Evolutionary conservation across 1,139 yeast species (phyloP).

Genomic region (Debaryomycetaceae sp.): DNA sequence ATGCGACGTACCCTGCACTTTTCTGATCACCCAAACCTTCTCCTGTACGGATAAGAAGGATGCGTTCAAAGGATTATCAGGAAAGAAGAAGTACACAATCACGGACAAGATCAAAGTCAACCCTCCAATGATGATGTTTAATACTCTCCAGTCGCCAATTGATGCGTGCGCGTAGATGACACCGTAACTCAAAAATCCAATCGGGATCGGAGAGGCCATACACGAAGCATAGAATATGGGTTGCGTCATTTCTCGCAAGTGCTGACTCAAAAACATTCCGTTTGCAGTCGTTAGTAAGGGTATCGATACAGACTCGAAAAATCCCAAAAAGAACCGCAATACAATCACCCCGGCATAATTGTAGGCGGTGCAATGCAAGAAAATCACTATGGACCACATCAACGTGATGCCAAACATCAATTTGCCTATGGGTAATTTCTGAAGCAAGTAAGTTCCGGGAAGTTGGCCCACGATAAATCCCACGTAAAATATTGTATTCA

Average conservation of each 20-base stretch:
- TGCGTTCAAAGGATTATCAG: constrained; percentile 41
- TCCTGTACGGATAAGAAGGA: constrained; percentile 33
- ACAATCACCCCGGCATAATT: constrained; percentile 38
- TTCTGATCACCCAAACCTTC: constrained; percentile 41
- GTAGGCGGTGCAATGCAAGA: constrained; percentile 34
- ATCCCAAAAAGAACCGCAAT: constrained; percentile 41
- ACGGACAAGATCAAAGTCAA: constrained; percentile 30
- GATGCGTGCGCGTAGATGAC: constrained; percentile 22
- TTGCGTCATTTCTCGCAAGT: constrained; percentile 36
- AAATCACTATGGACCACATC: constrained; percentile 36
- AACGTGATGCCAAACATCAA: constrained; percentile 24
- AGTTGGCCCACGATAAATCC: constrained; percentile 35
- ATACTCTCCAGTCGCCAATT: constrained; percentile 32
- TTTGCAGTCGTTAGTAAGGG: constrained; percentile 36
- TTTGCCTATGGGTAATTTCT: constrained; percentile 28
- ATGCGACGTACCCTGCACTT: constrained; percentile 35
- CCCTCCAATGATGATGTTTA: constrained; percentile 41
- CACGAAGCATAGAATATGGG: constrained; percentile 45
- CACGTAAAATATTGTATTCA: constrained; percentile 34
- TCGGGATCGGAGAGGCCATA: constrained; percentile 38
- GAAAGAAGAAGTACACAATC: constrained; percentile 29
- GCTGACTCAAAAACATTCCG: constrained; percentile 39
- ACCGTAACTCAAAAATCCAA: constrained; percentile 45
- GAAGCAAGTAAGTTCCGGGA: constrained; percentile 27
- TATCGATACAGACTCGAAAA: constrained; percentile 38